Conservation (phyloP, 495 filamentous ascomycete genomes). For the Neurospora hispaniola region DNA sequence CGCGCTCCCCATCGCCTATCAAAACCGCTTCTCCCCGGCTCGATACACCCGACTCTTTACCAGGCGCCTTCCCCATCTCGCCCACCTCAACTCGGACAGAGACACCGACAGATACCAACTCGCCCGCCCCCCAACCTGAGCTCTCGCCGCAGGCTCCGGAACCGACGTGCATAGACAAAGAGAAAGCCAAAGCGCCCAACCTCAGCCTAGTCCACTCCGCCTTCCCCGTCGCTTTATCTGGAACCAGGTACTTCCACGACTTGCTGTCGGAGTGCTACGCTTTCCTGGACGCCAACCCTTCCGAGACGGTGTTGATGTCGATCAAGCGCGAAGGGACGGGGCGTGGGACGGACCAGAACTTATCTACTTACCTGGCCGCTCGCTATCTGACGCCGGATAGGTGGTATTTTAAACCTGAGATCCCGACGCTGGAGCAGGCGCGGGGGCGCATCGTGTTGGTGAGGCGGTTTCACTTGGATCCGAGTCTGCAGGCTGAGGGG, state of each 20-base stretch:
- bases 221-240: constrained; percentile 37
- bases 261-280: constrained; percentile 56
- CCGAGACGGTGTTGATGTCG: constrained; percentile 75
- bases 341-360: constrained; percentile 65
- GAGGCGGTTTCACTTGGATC: constrained; percentile 62
- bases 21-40: not conserved
- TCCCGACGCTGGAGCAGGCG: constrained; percentile 71
- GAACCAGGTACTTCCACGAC: constrained; percentile 59
- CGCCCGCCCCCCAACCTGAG: not conserved
- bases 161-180: constrained; percentile 50
- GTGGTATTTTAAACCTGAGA: constrained; percentile 73
- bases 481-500: constrained; percentile 47
- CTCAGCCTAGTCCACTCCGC: constrained; percentile 42
- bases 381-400: constrained; percentile 55
- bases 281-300: constrained; percentile 70
- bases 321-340: constrained; percentile 87
- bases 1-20: constrained; percentile 21
- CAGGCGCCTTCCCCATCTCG: constrained; percentile 37
- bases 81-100: constrained; percentile 32
- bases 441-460: constrained; percentile 79
- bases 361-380: constrained; percentile 56
- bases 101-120: not conserved
- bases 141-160: not conserved
- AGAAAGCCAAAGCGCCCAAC: constrained; percentile 35
- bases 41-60: constrained; percentile 41